Conservation (phyloP, 768 basidiomycete genomes). For the Guyanaporus albipodus region DNA sequence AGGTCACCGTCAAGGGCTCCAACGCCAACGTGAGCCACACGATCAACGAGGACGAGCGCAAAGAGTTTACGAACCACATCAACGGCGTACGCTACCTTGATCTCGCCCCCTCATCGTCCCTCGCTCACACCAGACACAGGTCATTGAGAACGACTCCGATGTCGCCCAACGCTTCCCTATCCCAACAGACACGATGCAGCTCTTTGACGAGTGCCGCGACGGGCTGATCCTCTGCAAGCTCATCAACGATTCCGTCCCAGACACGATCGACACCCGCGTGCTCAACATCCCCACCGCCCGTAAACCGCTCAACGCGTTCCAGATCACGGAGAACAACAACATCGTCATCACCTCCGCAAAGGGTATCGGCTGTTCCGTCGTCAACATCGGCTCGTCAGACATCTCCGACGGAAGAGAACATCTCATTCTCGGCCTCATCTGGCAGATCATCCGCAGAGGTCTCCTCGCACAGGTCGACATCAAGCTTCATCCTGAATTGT, state of each 20-base stretch:
- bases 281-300: constrained; percentile 80
- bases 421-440: constrained; percentile 94
- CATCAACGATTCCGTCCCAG: constrained; percentile 98
- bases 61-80: constrained; percentile 98
- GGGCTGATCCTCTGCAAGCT: constrained; percentile 97
- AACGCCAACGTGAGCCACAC: constrained; percentile 96
- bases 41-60: constrained; percentile 93
- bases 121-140: constrained; percentile 43
- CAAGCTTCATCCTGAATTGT: constrained; percentile 96
- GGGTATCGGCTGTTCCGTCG: constrained; percentile 96
- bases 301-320: constrained; percentile 94
- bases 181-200: constrained; percentile 94
- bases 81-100: constrained; percentile 64
- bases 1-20: constrained; percentile 91
- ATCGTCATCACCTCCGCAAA: constrained; percentile 98
- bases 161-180: constrained; percentile 82
- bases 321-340: constrained; percentile 99
- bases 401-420: constrained; percentile 92
- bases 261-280: constrained; percentile 98
- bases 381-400: constrained; percentile 95
- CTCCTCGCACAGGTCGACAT: constrained; percentile 94
- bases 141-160: constrained; percentile 88
- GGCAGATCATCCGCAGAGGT: constrained; percentile 96
- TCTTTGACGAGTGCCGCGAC: constrained; percentile 96
- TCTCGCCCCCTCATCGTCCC: not conserved